These are phyloP conservation scores for Mycena metata DNA, from an alignment of 768 basidiomycete genomes.

Conservation along the genomic window DNA sequence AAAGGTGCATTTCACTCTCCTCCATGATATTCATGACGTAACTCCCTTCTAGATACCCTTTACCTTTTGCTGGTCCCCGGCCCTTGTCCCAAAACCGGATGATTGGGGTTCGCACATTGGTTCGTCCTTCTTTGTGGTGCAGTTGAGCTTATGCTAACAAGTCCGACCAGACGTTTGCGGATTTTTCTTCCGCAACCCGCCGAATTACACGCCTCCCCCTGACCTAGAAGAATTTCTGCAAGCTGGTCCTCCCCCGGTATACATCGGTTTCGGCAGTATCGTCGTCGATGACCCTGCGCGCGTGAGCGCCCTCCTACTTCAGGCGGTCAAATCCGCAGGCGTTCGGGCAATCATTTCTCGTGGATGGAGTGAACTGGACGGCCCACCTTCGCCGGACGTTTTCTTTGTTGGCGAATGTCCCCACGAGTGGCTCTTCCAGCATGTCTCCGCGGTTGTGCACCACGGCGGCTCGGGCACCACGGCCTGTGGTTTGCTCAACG, in stretches of 20 bases:
- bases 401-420: conserved; percentile 61
- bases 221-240: conserved; percentile 52
- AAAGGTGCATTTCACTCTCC: conserved; percentile 47
- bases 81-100: conserved; percentile 55
- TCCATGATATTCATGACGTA: too few relatives aligned
- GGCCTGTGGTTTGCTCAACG: conserved; percentile 58
- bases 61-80: conserved; percentile 58
- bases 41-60: background rate
- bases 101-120: conserved; percentile 61
- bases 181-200: conserved; percentile 57
- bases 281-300: conserved; percentile 26
- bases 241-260: conserved; percentile 53
- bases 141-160: conserved; percentile 43
- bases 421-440: conserved; percentile 64
- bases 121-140: conserved; percentile 48
- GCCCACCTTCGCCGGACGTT: conserved; percentile 49
- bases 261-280: conserved; percentile 58
- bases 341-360: conserved; percentile 60
- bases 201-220: conserved; percentile 47
- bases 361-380: conserved; percentile 54
- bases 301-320: conserved; percentile 52
- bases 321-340: conserved; percentile 52
- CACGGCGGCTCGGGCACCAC: conserved; percentile 65
- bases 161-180: conserved; percentile 52
- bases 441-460: conserved; percentile 59